Evolutionary conservation across 305 asterid species (phyloP).

Genomic region (Fraxinus albicans): DNA sequence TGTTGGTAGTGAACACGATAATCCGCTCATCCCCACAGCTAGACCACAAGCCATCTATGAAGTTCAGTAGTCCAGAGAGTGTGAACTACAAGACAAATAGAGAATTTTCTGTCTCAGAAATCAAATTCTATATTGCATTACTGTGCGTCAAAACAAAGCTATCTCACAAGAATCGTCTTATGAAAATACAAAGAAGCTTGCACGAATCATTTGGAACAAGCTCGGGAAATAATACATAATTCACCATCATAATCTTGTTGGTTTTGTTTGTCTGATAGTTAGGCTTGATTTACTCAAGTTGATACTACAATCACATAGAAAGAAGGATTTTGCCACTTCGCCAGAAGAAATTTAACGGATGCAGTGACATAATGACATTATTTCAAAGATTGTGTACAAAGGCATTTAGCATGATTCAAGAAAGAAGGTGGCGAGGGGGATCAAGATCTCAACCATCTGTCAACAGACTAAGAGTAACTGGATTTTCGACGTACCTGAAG

Average conservation of each 20-base stretch:
- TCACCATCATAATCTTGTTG: not conserved
- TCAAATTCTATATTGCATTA: too few relatives aligned
- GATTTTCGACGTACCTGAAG: slow-evolving; percentile 32
- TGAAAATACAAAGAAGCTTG: not conserved
- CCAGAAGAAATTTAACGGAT: too few relatives aligned
- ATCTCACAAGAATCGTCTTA: not conserved
- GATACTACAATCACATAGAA: not conserved
- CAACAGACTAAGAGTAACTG: not conserved
- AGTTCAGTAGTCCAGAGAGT: slow-evolving; percentile 63
- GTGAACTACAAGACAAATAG: slow-evolving; percentile 36
- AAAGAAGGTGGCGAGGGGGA: not conserved
- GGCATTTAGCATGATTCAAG: not conserved
- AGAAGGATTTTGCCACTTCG: too few relatives aligned
- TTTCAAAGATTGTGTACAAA: too few relatives aligned
- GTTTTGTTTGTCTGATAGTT: not conserved
- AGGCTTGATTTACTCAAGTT: not conserved
- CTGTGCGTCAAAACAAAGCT: not conserved
- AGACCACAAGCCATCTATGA: slow-evolving; percentile 82
- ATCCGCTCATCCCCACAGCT: slow-evolving; percentile 72
- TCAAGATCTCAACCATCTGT: not conserved
- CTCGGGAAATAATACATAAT: not conserved
- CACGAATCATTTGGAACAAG: not conserved
- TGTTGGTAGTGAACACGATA: slow-evolving; percentile 64
- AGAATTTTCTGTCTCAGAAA: not conserved
- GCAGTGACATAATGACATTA: too few relatives aligned